Evolutionary conservation across 2,329 filamentous ascomycete genomes (phyloP).

Genomic region (Penicillium sp.): DNA sequence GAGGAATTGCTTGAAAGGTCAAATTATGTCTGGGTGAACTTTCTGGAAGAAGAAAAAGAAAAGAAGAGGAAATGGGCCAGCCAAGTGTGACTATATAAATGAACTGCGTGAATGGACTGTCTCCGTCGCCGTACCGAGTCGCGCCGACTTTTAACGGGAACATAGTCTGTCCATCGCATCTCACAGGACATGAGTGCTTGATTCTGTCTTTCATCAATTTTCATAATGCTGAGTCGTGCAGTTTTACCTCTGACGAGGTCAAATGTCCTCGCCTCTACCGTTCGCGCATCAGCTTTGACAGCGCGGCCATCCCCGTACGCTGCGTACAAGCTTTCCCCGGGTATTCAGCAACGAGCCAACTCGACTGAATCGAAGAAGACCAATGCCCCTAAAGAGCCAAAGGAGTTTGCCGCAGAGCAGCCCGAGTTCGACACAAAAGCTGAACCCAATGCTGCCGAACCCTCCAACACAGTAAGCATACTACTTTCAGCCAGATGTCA

Average conservation of each 20-base stretch:
- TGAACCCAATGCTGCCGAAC: slow-evolving; percentile 32
- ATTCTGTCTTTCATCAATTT: slow-evolving; percentile 6
- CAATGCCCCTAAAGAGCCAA: slow-evolving; percentile 23
- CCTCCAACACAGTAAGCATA: slow-evolving; percentile 28
- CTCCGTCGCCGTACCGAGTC: slow-evolving; percentile 23
- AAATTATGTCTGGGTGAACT: slow-evolving; percentile 62
- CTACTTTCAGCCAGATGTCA: neutral
- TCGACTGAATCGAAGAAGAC: slow-evolving; percentile 28
- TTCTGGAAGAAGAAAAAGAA: slow-evolving; percentile 52
- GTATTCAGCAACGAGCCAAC: slow-evolving; percentile 24
- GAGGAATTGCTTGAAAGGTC: slow-evolving; percentile 52
- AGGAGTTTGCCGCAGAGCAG: slow-evolving; percentile 38
- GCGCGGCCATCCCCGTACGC: slow-evolving; percentile 37
- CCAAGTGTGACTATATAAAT: slow-evolving; percentile 7
- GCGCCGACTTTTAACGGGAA: slow-evolving; percentile 34
- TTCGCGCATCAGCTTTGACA: slow-evolving; percentile 36
- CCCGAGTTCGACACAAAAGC: slow-evolving; percentile 40
- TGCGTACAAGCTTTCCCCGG: slow-evolving; percentile 38
- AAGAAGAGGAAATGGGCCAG: slow-evolving; percentile 30
- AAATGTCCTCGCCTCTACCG: slow-evolving; percentile 37
- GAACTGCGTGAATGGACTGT: slow-evolving; percentile 27
- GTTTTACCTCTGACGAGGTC: slow-evolving; percentile 48
- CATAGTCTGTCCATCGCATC: slow-evolving; percentile 15
- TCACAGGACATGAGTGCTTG: slow-evolving; percentile 6
- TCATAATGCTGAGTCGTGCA: slow-evolving; percentile 48